Evolutionary conservation across 2,329 filamentous ascomycete genomes (phyloP), one percentile per base, ranked within the genome.

Genomic region (Epichloe coenophiala): DNA sequence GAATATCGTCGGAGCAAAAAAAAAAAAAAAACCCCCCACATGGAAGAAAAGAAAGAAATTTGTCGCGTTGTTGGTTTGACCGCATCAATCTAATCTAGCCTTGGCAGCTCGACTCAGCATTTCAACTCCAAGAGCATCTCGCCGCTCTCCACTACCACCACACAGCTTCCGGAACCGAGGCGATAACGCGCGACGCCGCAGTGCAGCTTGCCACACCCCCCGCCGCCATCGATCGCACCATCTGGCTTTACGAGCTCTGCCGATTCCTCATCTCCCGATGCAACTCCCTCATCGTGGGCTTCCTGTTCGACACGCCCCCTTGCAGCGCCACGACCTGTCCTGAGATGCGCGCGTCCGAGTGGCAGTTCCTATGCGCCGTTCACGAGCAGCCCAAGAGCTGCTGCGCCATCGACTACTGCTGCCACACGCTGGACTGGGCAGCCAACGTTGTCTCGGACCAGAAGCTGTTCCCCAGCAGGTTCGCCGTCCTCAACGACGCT

Each of bases 341-440:
- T 35, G 93, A 98, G 70, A 98, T 98, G 93, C 89, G 93, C 63
- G 93, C 93, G 2, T 93, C 87, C 33, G 91, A 98, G 72, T 98
- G 93, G 93, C 93, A 98, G 70, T 98, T 97, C 63, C 80, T 98
- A 45, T 98, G 93, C 71, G 93, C 93, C 47, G 93, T 97, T 3
- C 93, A 98, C 65, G 91, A 97, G 63, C 86, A 89, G 47, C 93
- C 93, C 46, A 97, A 97, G 71, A 87, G 85, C 60, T 98, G 93
- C 72, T 96, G 91, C 68, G 93, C 93, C 48, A 96, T 98, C 63
- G 93, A 98, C 70, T 98, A 98, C 71, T 96, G 90, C 76, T 97
- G 91, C 66, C 93, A 98, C 65, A 98, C 93, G 0, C 82, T 98
- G 42, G 93, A 98, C 70, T 97, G 91, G 88, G 93, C 93, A 3